Conservation (phyloP, 2,329 filamentous ascomycete genomes). For the Aspergillus texensis region DNA sequence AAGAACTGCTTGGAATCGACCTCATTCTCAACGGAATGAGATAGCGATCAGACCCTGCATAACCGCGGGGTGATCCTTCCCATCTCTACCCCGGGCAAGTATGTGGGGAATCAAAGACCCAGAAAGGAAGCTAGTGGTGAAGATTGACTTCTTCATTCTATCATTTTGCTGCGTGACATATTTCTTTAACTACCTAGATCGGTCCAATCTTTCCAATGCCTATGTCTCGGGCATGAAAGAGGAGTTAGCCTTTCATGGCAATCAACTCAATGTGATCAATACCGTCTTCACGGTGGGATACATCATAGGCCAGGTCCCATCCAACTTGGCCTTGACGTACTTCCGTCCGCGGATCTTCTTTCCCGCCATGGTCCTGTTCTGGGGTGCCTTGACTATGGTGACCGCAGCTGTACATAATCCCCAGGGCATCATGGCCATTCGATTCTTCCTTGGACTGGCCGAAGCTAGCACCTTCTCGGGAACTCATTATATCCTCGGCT, state of each 20-base stretch:
- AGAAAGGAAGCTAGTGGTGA: slow-evolving; percentile 51
- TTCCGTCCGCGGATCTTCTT: slow-evolving; percentile 31
- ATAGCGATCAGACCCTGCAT: background rate
- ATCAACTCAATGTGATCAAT: slow-evolving; percentile 31
- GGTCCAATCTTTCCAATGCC: slow-evolving; percentile 53
- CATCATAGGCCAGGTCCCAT: slow-evolving; percentile 29
- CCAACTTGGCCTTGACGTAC: slow-evolving; percentile 29
- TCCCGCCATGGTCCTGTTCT: slow-evolving; percentile 33
- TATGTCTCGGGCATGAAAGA: slow-evolving; percentile 44
- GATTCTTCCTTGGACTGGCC: slow-evolving; percentile 41
- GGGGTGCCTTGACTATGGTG: slow-evolving; percentile 36
- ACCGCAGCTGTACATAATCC: slow-evolving; percentile 33
- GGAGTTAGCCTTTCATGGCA: slow-evolving; percentile 35
- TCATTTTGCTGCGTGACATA: slow-evolving; percentile 50
- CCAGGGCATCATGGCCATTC: slow-evolving; percentile 37
- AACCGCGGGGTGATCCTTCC: background rate
- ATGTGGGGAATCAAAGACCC: slow-evolving; percentile 9
- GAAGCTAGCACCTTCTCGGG: slow-evolving; percentile 38
- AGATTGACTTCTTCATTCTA: slow-evolving; percentile 55
- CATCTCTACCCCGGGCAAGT: background rate
- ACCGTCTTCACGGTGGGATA: slow-evolving; percentile 31
- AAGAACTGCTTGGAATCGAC: background rate
- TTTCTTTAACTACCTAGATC: slow-evolving; percentile 53
- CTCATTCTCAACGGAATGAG: background rate
- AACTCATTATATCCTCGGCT: slow-evolving; percentile 43